A percentile compares a stretch with the other conserved stretches of the same genome.
These are phyloP conservation scores for Huiozyma naganishii DNA, from an alignment of 805 yeast species.

Conservation along the genomic window DNA sequence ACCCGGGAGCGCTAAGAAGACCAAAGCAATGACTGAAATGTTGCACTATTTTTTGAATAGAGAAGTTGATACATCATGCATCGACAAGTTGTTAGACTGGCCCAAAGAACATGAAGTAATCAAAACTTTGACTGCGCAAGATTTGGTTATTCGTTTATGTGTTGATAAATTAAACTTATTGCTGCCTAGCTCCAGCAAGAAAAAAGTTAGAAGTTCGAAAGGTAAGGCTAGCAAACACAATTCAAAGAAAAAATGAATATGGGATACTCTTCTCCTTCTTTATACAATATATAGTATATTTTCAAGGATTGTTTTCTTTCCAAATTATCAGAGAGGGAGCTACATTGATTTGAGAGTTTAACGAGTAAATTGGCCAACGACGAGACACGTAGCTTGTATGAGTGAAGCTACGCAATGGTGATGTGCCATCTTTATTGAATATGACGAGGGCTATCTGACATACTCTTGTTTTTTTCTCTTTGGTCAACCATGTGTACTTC, in stretches of 20 bases:
- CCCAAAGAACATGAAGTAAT: conserved; percentile 50
- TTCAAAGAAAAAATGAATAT: background rate
- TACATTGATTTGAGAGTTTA: too few species aligned
- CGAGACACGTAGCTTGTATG: too few species aligned
- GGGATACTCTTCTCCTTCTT: too few species aligned
- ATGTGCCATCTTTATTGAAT: too few species aligned
- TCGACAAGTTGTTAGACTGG: conserved; percentile 54
- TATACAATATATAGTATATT: too few species aligned
- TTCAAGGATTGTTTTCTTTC: too few species aligned
- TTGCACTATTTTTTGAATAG: conserved; percentile 44
- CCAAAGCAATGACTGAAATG: conserved; percentile 69
- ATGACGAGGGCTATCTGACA: too few species aligned
- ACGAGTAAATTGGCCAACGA: too few species aligned
- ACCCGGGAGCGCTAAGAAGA: conserved; percentile 73
- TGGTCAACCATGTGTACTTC: too few species aligned
- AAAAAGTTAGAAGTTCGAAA: conserved; percentile 3
- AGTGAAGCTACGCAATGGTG: too few species aligned
- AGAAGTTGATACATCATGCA: conserved; percentile 35
- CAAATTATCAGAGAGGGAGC: too few species aligned
- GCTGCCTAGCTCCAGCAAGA: conserved; percentile 36
- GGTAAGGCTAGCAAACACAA: conserved; percentile 1
- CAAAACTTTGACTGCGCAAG: conserved; percentile 48
- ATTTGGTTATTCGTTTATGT: conserved; percentile 54
- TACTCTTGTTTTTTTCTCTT: too few species aligned
- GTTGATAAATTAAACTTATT: conserved; percentile 61